These are phyloP conservation scores for Begonia peltatifolia DNA, from an alignment of 306 rosid genomes.

Conservation along the genomic window DNA sequence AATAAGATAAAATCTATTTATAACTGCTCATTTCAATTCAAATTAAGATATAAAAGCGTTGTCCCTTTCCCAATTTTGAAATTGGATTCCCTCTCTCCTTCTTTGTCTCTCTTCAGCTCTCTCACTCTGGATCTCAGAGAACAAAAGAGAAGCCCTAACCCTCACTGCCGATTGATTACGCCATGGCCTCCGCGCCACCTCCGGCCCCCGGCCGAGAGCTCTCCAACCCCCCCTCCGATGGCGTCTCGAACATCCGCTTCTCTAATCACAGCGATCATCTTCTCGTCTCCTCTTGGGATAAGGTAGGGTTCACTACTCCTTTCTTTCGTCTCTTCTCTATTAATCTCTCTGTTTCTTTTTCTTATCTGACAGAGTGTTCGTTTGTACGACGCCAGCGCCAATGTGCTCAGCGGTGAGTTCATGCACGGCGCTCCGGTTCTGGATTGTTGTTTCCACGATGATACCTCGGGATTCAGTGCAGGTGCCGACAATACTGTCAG, in stretches of 20 bases:
- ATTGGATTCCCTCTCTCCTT: conserved; percentile 9
- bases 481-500: conserved; percentile 71
- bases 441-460: conserved; percentile 94
- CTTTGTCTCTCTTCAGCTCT: conserved; percentile 7
- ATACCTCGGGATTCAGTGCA: conserved; percentile 79
- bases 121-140: neutral
- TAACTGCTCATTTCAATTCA: conserved; percentile 4
- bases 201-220: conserved; percentile 70
- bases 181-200: conserved; percentile 38
- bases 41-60: neutral
- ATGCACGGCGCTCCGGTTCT: conserved; percentile 70
- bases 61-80: conserved; percentile 17
- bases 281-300: conserved; percentile 95
- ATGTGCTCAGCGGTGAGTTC: conserved; percentile 75
- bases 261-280: conserved; percentile 81
- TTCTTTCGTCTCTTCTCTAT: neutral
- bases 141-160: conserved; percentile 18
- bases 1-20: neutral
- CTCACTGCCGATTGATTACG: conserved; percentile 8
- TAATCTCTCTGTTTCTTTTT: neutral
- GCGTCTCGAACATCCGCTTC: conserved; percentile 81
- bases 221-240: conserved; percentile 70
- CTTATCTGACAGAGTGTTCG: conserved; percentile 46
- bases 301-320: conserved; percentile 25
- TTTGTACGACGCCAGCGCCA: conserved; percentile 73